These are phyloP conservation scores for Penicillium coffeae DNA, from an alignment of 495 filamentous ascomycete genomes.

Conservation along the genomic window DNA sequence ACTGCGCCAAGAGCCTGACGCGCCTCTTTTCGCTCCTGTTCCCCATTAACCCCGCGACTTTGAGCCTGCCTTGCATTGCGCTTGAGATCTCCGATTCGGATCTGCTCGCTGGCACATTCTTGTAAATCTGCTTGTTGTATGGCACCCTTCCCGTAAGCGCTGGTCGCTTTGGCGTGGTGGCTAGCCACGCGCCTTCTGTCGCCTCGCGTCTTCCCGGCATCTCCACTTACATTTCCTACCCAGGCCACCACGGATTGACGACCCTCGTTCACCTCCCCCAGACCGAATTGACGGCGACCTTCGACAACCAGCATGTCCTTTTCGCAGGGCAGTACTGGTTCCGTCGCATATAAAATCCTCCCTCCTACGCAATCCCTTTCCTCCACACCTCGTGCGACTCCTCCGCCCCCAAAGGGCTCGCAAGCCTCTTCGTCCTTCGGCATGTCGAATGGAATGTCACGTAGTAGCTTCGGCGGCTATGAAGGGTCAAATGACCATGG, in stretches of 20 bases:
- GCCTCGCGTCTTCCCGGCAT: conserved; percentile 30
- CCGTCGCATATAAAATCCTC: conserved; percentile 39
- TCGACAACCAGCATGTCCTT: conserved; percentile 34
- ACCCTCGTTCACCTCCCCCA: conserved; percentile 4
- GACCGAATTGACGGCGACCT: neutral
- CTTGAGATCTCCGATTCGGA: conserved; percentile 13
- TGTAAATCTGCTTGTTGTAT: conserved; percentile 1
- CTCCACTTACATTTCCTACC: conserved; percentile 18
- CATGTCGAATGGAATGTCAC: conserved; percentile 35
- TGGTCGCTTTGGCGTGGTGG: conserved; percentile 22
- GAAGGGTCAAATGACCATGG: conserved; percentile 48
- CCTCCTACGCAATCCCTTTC: conserved; percentile 49
- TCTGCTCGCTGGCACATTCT: conserved; percentile 16
- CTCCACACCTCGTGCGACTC: conserved; percentile 51
- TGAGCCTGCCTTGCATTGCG: conserved; percentile 21
- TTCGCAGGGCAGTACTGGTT: conserved; percentile 41
- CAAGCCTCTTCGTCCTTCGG: conserved; percentile 44
- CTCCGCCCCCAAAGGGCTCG: conserved; percentile 44
- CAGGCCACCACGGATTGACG: conserved; percentile 11
- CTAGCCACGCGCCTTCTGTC: conserved; percentile 37
- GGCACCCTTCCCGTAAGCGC: conserved; percentile 10
- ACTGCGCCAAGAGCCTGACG: conserved; percentile 30
- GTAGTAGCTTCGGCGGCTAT: conserved; percentile 40
- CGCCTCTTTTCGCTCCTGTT: conserved; percentile 26
- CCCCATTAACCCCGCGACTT: conserved; percentile 21